phyloP scores from a whole-genome alignment of 805 yeast genomes.

The Debaryomyces tyrocola region DNA sequence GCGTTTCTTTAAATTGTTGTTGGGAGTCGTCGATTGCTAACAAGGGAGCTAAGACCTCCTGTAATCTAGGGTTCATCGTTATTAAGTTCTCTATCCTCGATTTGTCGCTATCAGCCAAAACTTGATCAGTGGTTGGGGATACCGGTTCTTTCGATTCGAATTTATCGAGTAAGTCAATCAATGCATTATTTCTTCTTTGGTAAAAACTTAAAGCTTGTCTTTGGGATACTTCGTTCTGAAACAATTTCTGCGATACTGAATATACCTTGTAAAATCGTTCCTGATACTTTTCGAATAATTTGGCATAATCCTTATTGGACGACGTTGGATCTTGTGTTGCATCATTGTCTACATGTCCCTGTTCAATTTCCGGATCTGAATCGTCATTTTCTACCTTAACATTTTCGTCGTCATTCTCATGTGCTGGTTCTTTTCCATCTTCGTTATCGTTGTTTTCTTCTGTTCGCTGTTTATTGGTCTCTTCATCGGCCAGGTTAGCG shows the following conservation, averaged over 20 bases:
- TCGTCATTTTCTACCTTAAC: not conserved
- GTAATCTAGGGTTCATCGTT: slow-evolving; percentile 20
- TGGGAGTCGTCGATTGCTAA: slow-evolving; percentile 9
- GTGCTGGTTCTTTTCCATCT: not conserved
- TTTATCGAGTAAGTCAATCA: slow-evolving; percentile 28
- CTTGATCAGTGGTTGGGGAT: not conserved
- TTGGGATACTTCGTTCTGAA: slow-evolving; percentile 32
- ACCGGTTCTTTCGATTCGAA: slow-evolving; percentile 10
- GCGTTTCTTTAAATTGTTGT: slow-evolving; percentile 14
- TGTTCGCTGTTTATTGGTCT: not conserved
- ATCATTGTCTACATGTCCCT: slow-evolving; percentile 2
- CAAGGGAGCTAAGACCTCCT: slow-evolving; percentile 15
- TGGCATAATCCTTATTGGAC: slow-evolving; percentile 18
- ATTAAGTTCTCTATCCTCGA: slow-evolving; percentile 23
- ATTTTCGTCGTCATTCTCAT: not conserved
- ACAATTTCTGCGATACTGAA: slow-evolving; percentile 23
- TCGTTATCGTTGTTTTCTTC: not conserved
- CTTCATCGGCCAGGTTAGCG: too few species aligned
- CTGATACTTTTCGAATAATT: slow-evolving; percentile 27
- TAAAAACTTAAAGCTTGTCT: slow-evolving; percentile 33
- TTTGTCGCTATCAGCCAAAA: slow-evolving; percentile 8
- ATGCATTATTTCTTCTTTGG: slow-evolving; percentile 37
- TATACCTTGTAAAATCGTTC: slow-evolving; percentile 24
- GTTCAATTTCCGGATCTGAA: slow-evolving; percentile 7
- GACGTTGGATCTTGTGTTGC: not conserved